Conservation (phyloP, 2,329 filamentous ascomycete species). For the Ceratocystis colombiana region DNA sequence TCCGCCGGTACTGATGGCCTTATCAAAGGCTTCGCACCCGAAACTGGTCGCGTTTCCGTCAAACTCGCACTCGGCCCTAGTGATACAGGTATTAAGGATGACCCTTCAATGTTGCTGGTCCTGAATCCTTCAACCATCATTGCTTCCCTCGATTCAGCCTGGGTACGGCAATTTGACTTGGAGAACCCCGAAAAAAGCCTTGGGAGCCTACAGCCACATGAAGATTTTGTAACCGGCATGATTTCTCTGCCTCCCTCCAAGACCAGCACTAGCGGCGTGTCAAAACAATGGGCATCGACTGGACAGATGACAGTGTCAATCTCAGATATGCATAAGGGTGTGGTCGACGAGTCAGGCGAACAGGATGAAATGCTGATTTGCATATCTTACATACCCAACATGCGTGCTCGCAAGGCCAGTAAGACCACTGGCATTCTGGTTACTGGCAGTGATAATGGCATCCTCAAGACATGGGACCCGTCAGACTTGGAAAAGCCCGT, state of each 20-base stretch:
- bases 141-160: slow-evolving; percentile 80
- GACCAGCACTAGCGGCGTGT: slow-evolving; percentile 74
- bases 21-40: slow-evolving; percentile 48
- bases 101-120: slow-evolving; percentile 68
- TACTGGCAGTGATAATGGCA: slow-evolving; percentile 63
- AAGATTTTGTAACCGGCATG: slow-evolving; percentile 85
- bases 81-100: slow-evolving; percentile 42
- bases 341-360: slow-evolving; percentile 81
- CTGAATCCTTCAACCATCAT: slow-evolving; percentile 82
- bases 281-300: slow-evolving; percentile 91
- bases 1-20: slow-evolving; percentile 53
- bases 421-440: slow-evolving; percentile 65
- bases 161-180: slow-evolving; percentile 78
- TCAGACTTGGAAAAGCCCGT: slow-evolving; percentile 64
- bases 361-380: slow-evolving; percentile 91
- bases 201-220: slow-evolving; percentile 60
- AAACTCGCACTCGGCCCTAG: slow-evolving; percentile 58
- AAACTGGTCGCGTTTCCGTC: slow-evolving; percentile 58
- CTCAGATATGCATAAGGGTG: slow-evolving; percentile 76
- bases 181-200: slow-evolving; percentile 36
- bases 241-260: slow-evolving; percentile 70
- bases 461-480: slow-evolving; percentile 87
- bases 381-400: slow-evolving; percentile 63
- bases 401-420: slow-evolving; percentile 53
- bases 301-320: slow-evolving; percentile 85